Percentiles rank a stretch among this genome's conserved stretches.
Conservation (phyloP, 2,329 filamentous ascomycete species). For the Macrophomina tecta region DNA sequence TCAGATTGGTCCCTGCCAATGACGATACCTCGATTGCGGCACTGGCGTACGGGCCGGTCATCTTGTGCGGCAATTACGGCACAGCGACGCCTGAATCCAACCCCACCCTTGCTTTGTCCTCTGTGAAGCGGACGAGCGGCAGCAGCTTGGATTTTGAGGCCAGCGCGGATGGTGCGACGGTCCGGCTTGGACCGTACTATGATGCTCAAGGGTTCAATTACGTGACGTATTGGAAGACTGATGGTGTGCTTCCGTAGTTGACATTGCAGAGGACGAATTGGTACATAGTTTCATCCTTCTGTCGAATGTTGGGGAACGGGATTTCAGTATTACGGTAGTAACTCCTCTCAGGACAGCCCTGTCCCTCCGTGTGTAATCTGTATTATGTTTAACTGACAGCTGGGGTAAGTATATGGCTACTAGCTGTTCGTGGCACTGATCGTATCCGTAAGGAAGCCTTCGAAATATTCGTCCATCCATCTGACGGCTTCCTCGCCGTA, state of each 20-base stretch:
- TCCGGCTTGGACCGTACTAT: slow-evolving; percentile 35
- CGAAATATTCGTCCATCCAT: slow-evolving; percentile 61
- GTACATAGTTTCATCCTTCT: too few relatives aligned
- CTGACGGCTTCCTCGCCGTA: slow-evolving; percentile 43
- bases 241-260: slow-evolving; percentile 19
- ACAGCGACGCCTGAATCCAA: slow-evolving; percentile 26
- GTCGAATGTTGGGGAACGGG: too few relatives aligned
- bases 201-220: slow-evolving; percentile 39
- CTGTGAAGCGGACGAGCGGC: slow-evolving; percentile 31
- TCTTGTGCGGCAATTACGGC: slow-evolving; percentile 56
- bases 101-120: slow-evolving; percentile 32
- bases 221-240: slow-evolving; percentile 36
- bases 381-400: too few relatives aligned
- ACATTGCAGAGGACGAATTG: too few relatives aligned
- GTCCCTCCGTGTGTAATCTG: too few relatives aligned
- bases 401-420: too few relatives aligned
- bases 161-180: slow-evolving; percentile 32
- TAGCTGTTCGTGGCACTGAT: too few relatives aligned
- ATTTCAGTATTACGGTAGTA: too few relatives aligned
- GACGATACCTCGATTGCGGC: slow-evolving; percentile 54
- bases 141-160: slow-evolving; percentile 33
- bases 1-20: slow-evolving; percentile 54
- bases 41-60: slow-evolving; percentile 54
- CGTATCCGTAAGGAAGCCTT: slow-evolving; percentile 47
- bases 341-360: too few relatives aligned